These are phyloP conservation scores for Heracleum sosnowskyi DNA, from an alignment of 129 eudicot species.

Conservation along the genomic window DNA sequence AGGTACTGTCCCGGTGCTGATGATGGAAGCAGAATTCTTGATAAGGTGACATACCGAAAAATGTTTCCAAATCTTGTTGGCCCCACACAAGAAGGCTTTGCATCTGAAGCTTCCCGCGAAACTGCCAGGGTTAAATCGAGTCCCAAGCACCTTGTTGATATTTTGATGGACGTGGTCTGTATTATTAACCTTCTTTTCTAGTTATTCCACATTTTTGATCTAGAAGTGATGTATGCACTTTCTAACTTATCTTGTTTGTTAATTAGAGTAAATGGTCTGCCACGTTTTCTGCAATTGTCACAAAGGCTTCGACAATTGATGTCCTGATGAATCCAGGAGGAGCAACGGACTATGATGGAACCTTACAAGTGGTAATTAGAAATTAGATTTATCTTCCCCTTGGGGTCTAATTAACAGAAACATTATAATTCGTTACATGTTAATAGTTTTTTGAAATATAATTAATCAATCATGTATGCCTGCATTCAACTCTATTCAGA, in stretches of 20 bases:
- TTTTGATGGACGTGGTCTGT: conserved; percentile 52
- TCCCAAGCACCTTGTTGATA: conserved; percentile 40
- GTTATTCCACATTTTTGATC: too few relatives aligned
- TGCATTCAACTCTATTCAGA: conserved; percentile 17
- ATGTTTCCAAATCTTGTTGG: conserved; percentile 37
- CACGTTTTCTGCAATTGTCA: conserved; percentile 45
- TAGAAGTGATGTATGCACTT: background rate
- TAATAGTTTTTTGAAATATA: too few relatives aligned
- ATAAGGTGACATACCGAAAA: conserved; percentile 31
- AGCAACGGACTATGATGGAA: conserved; percentile 27
- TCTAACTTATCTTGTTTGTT: background rate
- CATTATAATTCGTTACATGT: too few relatives aligned
- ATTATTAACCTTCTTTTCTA: background rate
- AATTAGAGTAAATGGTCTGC: conserved; percentile 46
- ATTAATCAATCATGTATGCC: too few relatives aligned
- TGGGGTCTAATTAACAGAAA: conserved; percentile 16
- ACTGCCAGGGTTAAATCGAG: conserved; percentile 41
- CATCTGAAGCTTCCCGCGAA: conserved; percentile 45
- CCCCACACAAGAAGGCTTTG: conserved; percentile 19
- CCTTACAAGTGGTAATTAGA: conserved; percentile 36
- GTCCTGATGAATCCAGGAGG: conserved; percentile 44
- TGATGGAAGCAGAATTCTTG: conserved; percentile 20
- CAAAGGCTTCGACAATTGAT: conserved; percentile 47
- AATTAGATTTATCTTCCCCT: conserved; percentile 54
- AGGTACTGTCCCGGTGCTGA: conserved; percentile 18